These are phyloP conservation scores for Candida palmyrensis DNA, from an alignment of 805 yeast genomes.

Conservation along the genomic window DNA sequence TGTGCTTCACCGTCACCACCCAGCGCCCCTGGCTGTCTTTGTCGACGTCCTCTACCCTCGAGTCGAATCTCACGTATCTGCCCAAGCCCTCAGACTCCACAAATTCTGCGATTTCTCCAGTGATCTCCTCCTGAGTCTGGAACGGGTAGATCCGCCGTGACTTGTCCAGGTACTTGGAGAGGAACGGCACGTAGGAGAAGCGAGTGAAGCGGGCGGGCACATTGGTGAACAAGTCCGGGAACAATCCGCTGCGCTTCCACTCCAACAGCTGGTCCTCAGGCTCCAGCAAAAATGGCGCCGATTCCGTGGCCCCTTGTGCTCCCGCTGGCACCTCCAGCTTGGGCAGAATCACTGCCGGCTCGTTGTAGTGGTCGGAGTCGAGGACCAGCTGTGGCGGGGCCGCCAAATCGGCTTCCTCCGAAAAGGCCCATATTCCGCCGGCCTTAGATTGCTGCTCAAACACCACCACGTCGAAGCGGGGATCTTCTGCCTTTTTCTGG, in stretches of 20 bases:
- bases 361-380: conserved; percentile 22
- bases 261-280: conserved; percentile 13
- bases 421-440: conserved; percentile 45
- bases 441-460: conserved; percentile 38
- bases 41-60: conserved; percentile 34
- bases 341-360: conserved; percentile 28
- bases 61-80: conserved; percentile 29
- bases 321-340: conserved; percentile 9
- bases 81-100: conserved; percentile 21
- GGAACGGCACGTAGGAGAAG: conserved; percentile 29
- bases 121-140: conserved; percentile 30
- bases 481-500: conserved; percentile 10
- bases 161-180: conserved; percentile 14
- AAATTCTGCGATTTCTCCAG: conserved; percentile 20
- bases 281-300: conserved; percentile 10
- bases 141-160: conserved; percentile 32
- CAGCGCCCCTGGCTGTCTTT: conserved; percentile 31
- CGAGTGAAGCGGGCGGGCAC: conserved; percentile 33
- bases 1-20: conserved; percentile 29
- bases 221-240: conserved; percentile 35
- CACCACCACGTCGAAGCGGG: conserved; percentile 31
- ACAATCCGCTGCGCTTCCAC: conserved; percentile 38
- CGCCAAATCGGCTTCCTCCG: conserved; percentile 14
- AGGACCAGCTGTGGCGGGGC: conserved; percentile 27
- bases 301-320: conserved; percentile 10